phyloP scores from a whole-genome alignment of 2,329 filamentous ascomycete species.

The Penicillium fuscoglaucum region DNA sequence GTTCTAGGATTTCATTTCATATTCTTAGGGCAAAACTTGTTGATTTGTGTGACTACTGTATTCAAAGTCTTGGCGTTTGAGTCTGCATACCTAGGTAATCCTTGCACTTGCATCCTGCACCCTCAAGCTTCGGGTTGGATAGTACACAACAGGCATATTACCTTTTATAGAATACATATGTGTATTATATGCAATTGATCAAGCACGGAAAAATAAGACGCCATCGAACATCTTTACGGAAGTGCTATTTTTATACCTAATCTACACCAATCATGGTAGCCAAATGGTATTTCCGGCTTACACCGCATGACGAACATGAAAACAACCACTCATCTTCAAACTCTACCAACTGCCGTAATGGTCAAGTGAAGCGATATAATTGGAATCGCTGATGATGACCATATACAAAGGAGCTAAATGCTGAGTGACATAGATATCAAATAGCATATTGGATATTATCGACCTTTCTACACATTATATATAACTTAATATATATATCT shows the following conservation, averaged over 20 bases:
- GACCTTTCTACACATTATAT: background rate
- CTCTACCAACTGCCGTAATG: background rate
- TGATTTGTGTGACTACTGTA: background rate
- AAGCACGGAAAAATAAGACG: background rate
- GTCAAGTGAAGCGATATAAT: background rate
- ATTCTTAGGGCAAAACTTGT: background rate
- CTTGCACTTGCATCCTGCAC: background rate
- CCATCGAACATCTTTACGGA: background rate
- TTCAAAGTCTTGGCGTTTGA: background rate
- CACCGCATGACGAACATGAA: background rate
- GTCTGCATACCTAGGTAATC: background rate
- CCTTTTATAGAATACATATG: background rate
- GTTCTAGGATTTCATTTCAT: background rate
- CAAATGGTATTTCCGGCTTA: background rate
- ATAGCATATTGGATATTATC: background rate
- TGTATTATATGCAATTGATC: background rate
- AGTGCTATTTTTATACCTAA: background rate
- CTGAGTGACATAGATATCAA: too few relatives aligned
- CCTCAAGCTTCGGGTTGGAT: background rate
- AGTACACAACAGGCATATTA: background rate
- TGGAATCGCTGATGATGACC: too few relatives aligned
- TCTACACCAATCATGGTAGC: background rate
- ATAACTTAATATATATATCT: background rate
- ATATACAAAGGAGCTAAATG: too few relatives aligned
- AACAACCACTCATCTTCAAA: background rate